Conservation (phyloP, 2,329 filamentous ascomycete genomes). For the Boeremia lycopersici region DNA sequence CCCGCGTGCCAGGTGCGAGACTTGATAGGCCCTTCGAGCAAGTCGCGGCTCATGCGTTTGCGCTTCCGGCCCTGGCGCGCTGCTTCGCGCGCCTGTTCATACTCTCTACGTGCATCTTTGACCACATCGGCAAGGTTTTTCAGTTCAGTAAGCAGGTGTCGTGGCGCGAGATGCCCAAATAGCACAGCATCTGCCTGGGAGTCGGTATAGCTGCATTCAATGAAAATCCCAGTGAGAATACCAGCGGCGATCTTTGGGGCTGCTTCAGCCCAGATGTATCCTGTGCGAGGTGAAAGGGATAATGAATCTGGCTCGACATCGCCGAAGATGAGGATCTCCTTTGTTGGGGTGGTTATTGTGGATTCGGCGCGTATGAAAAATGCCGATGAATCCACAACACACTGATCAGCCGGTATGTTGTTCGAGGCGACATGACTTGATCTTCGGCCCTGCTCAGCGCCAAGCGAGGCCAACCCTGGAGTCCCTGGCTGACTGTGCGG, state of each 20-base stretch:
- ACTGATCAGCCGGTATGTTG: constrained; percentile 50
- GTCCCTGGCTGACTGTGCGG: constrained; percentile 45
- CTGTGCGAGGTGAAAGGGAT: constrained; percentile 79
- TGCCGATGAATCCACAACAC: constrained; percentile 85
- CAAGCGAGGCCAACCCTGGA: constrained; percentile 30
- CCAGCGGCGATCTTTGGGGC: constrained; percentile 81
- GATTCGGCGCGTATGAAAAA: constrained; percentile 85
- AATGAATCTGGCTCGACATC: constrained; percentile 93
- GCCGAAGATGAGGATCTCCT: constrained; percentile 89
- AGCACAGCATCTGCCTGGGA: constrained; percentile 76
- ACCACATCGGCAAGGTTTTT: constrained; percentile 74
- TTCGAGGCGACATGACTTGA: constrained; percentile 19
- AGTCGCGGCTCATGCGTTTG: constrained; percentile 61
- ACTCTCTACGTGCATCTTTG: constrained; percentile 52
- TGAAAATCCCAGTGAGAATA: constrained; percentile 79
- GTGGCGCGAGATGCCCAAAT: constrained; percentile 87
- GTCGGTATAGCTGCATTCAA: constrained; percentile 94
- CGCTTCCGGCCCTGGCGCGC: constrained; percentile 62
- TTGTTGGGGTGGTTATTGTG: constrained; percentile 38
- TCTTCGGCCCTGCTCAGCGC: constrained; percentile 26
- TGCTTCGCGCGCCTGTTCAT: constrained; percentile 42
- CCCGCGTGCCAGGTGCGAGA: constrained; percentile 20
- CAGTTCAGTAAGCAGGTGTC: constrained; percentile 82
- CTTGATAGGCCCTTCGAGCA: constrained; percentile 22
- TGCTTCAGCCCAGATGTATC: constrained; percentile 84